phyloP scores from a whole-genome alignment of 2,329 filamentous ascomycete species.

The Penicillium sp. region DNA sequence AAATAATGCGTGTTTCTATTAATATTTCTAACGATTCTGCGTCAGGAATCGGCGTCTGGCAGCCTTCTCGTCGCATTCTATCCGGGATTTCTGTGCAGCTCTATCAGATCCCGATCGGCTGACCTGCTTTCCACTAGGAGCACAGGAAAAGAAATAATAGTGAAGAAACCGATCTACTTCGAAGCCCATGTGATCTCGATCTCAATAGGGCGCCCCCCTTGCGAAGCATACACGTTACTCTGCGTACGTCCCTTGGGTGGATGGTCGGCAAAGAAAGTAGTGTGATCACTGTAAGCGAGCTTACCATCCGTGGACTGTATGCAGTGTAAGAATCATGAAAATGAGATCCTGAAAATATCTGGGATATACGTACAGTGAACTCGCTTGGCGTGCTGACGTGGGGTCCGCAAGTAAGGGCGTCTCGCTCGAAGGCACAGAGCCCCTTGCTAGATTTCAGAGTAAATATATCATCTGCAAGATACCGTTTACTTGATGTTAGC shows the following conservation, averaged over 20 bases:
- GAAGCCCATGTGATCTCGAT: constrained; percentile 29
- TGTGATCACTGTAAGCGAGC: constrained; percentile 28
- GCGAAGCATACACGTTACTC: constrained; percentile 28
- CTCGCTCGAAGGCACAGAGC: constrained; percentile 48
- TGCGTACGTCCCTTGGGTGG: constrained; percentile 30
- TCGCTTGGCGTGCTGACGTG: constrained; percentile 22
- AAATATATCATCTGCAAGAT: constrained; percentile 33
- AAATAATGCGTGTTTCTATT: not conserved
- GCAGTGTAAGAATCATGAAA: not conserved
- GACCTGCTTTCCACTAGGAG: not conserved
- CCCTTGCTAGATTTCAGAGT: constrained; percentile 53
- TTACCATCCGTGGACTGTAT: constrained; percentile 27
- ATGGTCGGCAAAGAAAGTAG: constrained; percentile 33
- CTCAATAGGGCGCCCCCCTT: constrained; percentile 27
- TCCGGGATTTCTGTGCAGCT: not conserved
- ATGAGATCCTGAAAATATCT: not conserved
- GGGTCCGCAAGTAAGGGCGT: constrained; percentile 48
- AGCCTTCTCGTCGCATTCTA: not conserved
- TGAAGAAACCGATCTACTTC: not conserved
- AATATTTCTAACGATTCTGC: not conserved
- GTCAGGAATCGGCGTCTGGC: not conserved
- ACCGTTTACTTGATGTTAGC: not conserved
- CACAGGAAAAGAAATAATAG: not conserved
- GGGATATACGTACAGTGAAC: constrained; percentile 25
- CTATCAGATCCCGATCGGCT: not conserved